Percentiles rank a stretch among this genome's conserved stretches.
These are phyloP conservation scores for Calonectria naviculata DNA, from an alignment of 2,329 filamentous ascomycete species.

Conservation along the genomic window DNA sequence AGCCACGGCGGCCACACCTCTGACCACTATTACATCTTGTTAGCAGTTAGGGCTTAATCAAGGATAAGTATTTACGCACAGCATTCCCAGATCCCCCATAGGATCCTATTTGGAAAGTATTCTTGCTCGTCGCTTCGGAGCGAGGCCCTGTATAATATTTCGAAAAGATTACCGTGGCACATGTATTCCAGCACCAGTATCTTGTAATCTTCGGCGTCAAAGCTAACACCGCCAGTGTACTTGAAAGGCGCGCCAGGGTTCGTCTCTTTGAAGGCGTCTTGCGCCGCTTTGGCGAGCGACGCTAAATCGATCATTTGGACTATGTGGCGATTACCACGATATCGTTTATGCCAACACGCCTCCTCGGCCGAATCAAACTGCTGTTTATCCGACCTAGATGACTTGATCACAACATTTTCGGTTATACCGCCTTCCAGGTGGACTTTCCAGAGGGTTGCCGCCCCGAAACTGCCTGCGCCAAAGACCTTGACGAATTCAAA, in stretches of 20 bases:
- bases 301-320: slow-evolving; percentile 40
- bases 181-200: slow-evolving; percentile 42
- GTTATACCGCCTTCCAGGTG: slow-evolving; percentile 32
- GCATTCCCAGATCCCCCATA: slow-evolving; percentile 46
- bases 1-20: slow-evolving; percentile 41
- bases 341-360: slow-evolving; percentile 39
- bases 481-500: slow-evolving; percentile 41
- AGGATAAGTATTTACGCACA: slow-evolving; percentile 32
- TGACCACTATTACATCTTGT: slow-evolving; percentile 34
- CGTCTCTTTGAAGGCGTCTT: slow-evolving; percentile 3
- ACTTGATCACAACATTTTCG: slow-evolving; percentile 42
- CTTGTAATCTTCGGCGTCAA: background rate
- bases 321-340: slow-evolving; percentile 39
- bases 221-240: background rate
- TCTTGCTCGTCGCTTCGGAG: background rate
- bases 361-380: slow-evolving; percentile 29
- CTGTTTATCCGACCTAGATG: background rate
- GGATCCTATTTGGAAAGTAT: slow-evolving; percentile 29
- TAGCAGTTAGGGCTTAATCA: no score
- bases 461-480: slow-evolving; percentile 41
- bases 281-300: slow-evolving; percentile 19
- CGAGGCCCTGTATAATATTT: slow-evolving; percentile 28
- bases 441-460: slow-evolving; percentile 37
- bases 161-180: slow-evolving; percentile 35
- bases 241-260: background rate